Conservation (phyloP, 2,329 filamentous ascomycete genomes). For the Fusarium sambucinum region DNA sequence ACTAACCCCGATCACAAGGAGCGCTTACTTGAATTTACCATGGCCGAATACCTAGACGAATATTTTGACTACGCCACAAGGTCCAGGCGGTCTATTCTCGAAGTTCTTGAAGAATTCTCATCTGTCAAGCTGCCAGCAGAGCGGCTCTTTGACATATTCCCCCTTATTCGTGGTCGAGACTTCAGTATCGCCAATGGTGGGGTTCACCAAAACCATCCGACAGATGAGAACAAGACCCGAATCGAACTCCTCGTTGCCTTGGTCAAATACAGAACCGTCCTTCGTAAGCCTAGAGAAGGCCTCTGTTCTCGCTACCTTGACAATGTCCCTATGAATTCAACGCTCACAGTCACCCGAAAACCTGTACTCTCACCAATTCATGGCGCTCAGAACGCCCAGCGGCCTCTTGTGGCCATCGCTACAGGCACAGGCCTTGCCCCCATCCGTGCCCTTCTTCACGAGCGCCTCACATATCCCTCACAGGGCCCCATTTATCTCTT, state of each 20-base stretch:
- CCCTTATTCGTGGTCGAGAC: constrained; percentile 85
- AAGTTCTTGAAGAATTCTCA: constrained; percentile 91
- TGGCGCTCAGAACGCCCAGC: constrained; percentile 52
- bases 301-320: constrained; percentile 91
- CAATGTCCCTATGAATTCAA: constrained; percentile 68
- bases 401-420: constrained; percentile 80
- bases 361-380: constrained; percentile 59
- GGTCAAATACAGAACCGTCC: constrained; percentile 90
- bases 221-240: constrained; percentile 53
- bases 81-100: constrained; percentile 88
- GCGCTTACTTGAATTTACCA: constrained; percentile 84
- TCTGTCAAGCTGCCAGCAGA: constrained; percentile 84
- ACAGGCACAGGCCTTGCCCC: constrained; percentile 91
- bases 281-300: constrained; percentile 85
- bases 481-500: constrained; percentile 71
- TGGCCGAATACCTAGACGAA: constrained; percentile 85
- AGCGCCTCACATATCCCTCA: constrained; percentile 63
- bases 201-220: constrained; percentile 50
- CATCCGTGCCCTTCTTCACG: constrained; percentile 82
- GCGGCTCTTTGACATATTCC: constrained; percentile 78
- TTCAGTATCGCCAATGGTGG: constrained; percentile 92
- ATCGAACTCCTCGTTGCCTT: constrained; percentile 86
- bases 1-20: constrained; percentile 79
- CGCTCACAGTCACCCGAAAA: constrained; percentile 70
- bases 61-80: constrained; percentile 96